Evolutionary conservation across 23 red algal genomes (phyloP).

Genomic region (Gracilaria domingensis): DNA sequence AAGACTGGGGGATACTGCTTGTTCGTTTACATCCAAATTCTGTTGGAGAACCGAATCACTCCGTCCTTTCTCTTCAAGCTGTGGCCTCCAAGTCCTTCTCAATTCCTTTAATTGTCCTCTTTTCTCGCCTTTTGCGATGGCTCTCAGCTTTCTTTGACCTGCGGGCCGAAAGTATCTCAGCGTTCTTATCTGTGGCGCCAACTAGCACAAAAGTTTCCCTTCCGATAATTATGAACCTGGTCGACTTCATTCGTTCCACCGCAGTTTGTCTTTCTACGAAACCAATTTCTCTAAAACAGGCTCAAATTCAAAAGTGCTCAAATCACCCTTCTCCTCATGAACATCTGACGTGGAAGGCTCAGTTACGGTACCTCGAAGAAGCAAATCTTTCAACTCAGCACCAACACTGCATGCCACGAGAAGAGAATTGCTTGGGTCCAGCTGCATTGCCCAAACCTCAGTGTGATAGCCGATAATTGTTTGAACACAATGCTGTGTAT

Average conservation of each 20-base stretch:
- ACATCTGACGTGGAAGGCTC: not conserved
- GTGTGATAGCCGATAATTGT: conserved; percentile 80
- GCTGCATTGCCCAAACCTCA: conserved; percentile 66
- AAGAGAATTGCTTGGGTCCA: conserved; percentile 44
- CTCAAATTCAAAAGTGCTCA: conserved; percentile 8
- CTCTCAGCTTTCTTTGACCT: conserved; percentile 53
- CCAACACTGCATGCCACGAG: conserved; percentile 71
- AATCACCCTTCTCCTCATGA: not conserved
- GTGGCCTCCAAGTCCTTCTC: conserved; percentile 23
- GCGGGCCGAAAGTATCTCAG: conserved; percentile 65
- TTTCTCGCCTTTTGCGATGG: conserved; percentile 62
- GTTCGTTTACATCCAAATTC: not conserved
- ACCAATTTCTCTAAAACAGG: conserved; percentile 31
- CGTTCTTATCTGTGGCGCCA: conserved; percentile 63
- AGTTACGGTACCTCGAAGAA: not conserved
- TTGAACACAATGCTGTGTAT: conserved; percentile 83
- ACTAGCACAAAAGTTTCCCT: conserved; percentile 48
- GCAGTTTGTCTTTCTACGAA: conserved; percentile 29
- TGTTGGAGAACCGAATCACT: conserved; percentile 22
- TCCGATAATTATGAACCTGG: not conserved
- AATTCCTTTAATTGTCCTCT: conserved; percentile 19
- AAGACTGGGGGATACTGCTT: not conserved
- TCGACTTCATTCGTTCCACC: conserved; percentile 33
- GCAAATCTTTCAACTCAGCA: conserved; percentile 65
- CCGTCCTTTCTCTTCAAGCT: conserved; percentile 4